Evolutionary conservation across 805 yeast species (phyloP).

Genomic region (Kuraishia molischiana): DNA sequence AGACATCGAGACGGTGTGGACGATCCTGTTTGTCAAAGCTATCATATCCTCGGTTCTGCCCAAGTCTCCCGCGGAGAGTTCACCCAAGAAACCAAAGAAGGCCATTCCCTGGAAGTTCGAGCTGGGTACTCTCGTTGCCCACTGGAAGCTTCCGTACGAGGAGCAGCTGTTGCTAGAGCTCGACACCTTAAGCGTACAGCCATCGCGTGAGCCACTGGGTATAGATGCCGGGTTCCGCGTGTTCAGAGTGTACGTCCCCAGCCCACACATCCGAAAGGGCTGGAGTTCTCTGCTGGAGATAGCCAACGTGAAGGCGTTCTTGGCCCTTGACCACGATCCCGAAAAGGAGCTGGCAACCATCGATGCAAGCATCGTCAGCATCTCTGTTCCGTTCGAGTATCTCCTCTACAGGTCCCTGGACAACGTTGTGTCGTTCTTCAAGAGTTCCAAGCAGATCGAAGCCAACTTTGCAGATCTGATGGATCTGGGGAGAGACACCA

Average conservation of each 20-base stretch:
- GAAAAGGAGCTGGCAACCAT: slow-evolving; percentile 6
- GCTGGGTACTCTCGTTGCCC: slow-evolving; percentile 13
- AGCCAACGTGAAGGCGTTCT: slow-evolving; percentile 1
- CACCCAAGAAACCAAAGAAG: background rate
- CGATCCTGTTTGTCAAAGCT: slow-evolving; percentile 15
- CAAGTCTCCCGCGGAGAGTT: background rate
- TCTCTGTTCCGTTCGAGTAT: slow-evolving; percentile 59
- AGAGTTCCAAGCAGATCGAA: slow-evolving; percentile 53
- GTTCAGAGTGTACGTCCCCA: slow-evolving; percentile 17
- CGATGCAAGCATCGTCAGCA: background rate
- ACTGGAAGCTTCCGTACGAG: slow-evolving; percentile 16
- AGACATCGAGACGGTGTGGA: slow-evolving; percentile 22
- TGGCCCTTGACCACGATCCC: background rate
- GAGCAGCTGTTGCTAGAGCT: slow-evolving; percentile 18
- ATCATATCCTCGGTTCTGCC: slow-evolving; percentile 8
- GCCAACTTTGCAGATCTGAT: slow-evolving; percentile 27
- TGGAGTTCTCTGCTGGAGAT: slow-evolving; percentile 17
- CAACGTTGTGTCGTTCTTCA: slow-evolving; percentile 59
- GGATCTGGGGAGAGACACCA: slow-evolving; percentile 9
- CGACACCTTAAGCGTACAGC: slow-evolving; percentile 14
- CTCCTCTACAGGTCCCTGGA: slow-evolving; percentile 72
- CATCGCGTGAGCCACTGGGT: slow-evolving; percentile 5
- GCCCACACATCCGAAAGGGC: slow-evolving; percentile 13
- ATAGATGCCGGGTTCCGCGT: slow-evolving; percentile 10
- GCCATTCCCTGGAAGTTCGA: slow-evolving; percentile 8